Evolutionary conservation across 1,284 basidiomycete species (phyloP), one percentile per base, ranked within the genome.

Genomic region (Cryptococcus deneoformans): DNA sequence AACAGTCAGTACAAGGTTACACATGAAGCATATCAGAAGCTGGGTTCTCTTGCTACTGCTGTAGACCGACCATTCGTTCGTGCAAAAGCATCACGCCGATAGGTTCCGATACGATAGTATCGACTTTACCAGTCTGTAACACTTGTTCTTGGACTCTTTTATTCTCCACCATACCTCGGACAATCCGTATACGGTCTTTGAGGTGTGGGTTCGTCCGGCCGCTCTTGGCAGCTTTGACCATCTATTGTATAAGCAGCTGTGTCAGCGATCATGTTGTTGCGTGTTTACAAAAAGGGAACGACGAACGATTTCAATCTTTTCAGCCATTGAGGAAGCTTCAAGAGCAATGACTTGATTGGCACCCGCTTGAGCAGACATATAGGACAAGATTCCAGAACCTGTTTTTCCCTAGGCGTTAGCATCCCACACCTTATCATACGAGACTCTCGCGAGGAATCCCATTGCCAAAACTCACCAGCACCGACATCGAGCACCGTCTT

Each of bases 81-180:
- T 82, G 80, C 10, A 81, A 70, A 34, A 82, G 66, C 68, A 82
- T 75, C 12, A 81, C 80, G 4, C 80, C 80, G 10, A 82, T 78
- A 34, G 80, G 81, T 62, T 82, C 81, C 3, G 79, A 80, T n/a
- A 82, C 75, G 51, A 82, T 79, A 35, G 80, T 81, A 59, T 82
- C 81, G 29, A 81, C 80, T 63, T 79, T 71, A 29, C 70, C 77
- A 39, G 62, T 63, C 42, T 55, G 24, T 48, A 77, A 56, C 7
- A 75, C 73, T 20, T 72, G 59, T 7, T 62, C 59, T 61, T 77
- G 73, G 8, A 73, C 65, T 10, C 62, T 59, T 40, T 67, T 59
- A 53, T 75, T 69, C 59, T 77, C 75, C 16, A 77, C 74, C 73
- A 76, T 75, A 14, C 73, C 75, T 36, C 67, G 59, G 34, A 76